phyloP scores from a whole-genome alignment of 2,329 filamentous ascomycete species.

The Aspergillus chevalieri region DNA sequence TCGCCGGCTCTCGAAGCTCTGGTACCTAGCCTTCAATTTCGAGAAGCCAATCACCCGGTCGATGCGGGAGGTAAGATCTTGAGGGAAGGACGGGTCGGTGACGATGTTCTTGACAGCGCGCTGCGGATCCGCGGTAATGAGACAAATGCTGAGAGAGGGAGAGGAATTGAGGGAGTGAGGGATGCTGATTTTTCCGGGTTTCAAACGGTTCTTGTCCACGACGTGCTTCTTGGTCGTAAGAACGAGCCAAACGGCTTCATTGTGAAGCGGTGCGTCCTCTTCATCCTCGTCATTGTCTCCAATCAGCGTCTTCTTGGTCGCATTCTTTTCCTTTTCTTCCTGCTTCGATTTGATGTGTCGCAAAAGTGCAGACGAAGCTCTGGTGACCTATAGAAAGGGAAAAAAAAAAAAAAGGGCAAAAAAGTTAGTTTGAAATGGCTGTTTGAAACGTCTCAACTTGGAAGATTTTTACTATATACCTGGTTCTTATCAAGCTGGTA shows the following conservation, averaged over 20 bases:
- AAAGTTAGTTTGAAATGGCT: conserved; percentile 5
- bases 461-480: conserved; percentile 23
- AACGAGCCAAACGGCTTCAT: conserved; percentile 55
- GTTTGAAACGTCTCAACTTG: background rate
- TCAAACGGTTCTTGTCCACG: conserved; percentile 68
- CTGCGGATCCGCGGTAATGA: conserved; percentile 79
- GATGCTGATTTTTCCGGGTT: conserved; percentile 74
- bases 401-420: no score
- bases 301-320: conserved; percentile 51
- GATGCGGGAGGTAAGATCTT: conserved; percentile 60
- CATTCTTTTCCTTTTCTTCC: conserved; percentile 42
- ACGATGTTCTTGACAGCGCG: conserved; percentile 86
- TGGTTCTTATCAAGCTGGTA: conserved; percentile 45
- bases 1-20: conserved; percentile 78
- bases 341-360: conserved; percentile 50
- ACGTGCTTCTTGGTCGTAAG: conserved; percentile 62
- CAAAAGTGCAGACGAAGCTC: conserved; percentile 55
- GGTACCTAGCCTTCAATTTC: conserved; percentile 85
- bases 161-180: conserved; percentile 69
- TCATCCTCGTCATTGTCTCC: conserved; percentile 40
- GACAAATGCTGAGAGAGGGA: conserved; percentile 64
- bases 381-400: conserved; percentile 47
- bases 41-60: conserved; percentile 71
- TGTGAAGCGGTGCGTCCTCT: conserved; percentile 39
- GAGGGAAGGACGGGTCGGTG: conserved; percentile 64